A percentile compares a stretch with the other conserved stretches of the same genome.
Evolutionary conservation across 108 stramenopile genomes (phyloP).

Genomic region (Conticribra weissflogii): DNA sequence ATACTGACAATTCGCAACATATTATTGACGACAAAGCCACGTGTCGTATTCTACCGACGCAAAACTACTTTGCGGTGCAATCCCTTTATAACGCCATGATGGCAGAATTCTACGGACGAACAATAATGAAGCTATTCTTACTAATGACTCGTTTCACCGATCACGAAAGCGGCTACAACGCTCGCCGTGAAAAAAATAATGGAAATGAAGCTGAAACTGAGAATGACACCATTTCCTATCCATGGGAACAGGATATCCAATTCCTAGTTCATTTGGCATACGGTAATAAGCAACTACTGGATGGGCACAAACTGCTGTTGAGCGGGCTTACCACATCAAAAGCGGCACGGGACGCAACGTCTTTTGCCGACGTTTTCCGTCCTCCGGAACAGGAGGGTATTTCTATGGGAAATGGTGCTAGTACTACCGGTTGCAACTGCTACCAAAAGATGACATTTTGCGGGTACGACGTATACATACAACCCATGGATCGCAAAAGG

Average conservation of each 20-base stretch:
- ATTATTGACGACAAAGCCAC: not conserved
- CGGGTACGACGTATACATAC: slow-evolving; percentile 30
- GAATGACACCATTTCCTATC: not conserved
- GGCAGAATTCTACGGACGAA: slow-evolving; percentile 57
- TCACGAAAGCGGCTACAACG: not conserved
- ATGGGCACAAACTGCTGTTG: slow-evolving; percentile 48
- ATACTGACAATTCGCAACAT: too few species aligned
- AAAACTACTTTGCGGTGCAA: slow-evolving; percentile 50
- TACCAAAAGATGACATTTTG: slow-evolving; percentile 52
- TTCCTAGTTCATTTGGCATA: slow-evolving; percentile 42
- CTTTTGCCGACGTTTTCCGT: slow-evolving; percentile 37
- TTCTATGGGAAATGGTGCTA: too few species aligned
- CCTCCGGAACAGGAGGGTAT: not conserved
- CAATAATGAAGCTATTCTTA: slow-evolving; percentile 23
- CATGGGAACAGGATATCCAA: slow-evolving; percentile 48
- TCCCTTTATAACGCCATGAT: slow-evolving; percentile 59
- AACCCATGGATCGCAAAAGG: not conserved
- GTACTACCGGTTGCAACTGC: too few species aligned
- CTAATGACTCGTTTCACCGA: slow-evolving; percentile 14
- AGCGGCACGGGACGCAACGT: slow-evolving; percentile 19
- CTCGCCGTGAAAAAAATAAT: not conserved
- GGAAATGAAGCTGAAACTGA: too few species aligned
- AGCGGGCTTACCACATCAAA: slow-evolving; percentile 39
- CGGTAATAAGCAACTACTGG: slow-evolving; percentile 30
- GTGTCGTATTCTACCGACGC: slow-evolving; percentile 28